Conservation (phyloP, 2,329 filamentous ascomycete species). For the Ophiocordyceps sinensis region DNA sequence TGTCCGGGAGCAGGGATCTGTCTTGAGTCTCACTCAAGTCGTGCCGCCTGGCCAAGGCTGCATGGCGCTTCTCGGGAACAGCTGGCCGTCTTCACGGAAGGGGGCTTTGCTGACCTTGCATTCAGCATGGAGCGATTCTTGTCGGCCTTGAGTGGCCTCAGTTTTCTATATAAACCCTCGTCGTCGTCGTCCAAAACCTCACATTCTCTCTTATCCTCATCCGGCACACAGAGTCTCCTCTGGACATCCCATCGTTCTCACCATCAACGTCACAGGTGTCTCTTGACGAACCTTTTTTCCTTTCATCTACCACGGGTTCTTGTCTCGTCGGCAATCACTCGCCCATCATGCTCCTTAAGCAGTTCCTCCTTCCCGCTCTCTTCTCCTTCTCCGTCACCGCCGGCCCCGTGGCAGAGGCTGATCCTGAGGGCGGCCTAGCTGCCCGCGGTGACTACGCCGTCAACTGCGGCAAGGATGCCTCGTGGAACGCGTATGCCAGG, state of each 20-base stretch:
- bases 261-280: not conserved
- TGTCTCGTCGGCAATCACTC: not conserved
- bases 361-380: not conserved
- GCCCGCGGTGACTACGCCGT: not conserved
- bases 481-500: not conserved
- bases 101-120: not conserved
- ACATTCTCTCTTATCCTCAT: not conserved
- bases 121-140: too few species aligned
- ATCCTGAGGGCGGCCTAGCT: not conserved
- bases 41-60: not conserved
- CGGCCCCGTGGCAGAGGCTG: not conserved
- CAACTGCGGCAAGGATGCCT: slow-evolving; percentile 1
- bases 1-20: not conserved
- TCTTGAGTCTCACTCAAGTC: not conserved
- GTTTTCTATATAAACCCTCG: not conserved
- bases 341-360: slow-evolving; percentile 1
- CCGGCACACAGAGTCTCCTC: not conserved
- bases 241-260: not conserved
- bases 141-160: too few species aligned
- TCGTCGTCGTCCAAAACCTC: not conserved
- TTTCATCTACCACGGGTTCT: not conserved
- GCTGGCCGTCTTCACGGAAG: not conserved
- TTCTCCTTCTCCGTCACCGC: not conserved
- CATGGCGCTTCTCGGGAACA: not conserved
- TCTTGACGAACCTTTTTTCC: not conserved